Evolutionary conservation across 192 early-diverging fungal species (phyloP).

Genomic region (Coemansia sp.): DNA sequence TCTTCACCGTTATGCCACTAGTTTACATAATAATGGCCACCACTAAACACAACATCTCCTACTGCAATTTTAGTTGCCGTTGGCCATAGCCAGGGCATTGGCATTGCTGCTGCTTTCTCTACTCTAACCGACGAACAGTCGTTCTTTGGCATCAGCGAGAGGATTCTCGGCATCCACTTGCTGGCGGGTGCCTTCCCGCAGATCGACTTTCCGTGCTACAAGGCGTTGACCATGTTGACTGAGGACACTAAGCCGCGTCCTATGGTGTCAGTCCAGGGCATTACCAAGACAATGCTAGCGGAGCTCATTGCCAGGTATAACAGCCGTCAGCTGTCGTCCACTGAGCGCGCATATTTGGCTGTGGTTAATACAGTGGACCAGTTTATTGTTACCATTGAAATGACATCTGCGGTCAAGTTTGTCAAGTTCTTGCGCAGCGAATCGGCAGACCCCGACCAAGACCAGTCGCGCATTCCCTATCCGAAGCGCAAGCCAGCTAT

Average conservation of each 20-base stretch:
- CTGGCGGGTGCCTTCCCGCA: conserved; percentile 84
- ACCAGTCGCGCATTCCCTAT: conserved; percentile 74
- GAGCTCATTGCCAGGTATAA: conserved; percentile 19
- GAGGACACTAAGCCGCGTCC: conserved; percentile 3
- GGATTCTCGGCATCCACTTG: conserved; percentile 78
- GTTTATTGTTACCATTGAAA: conserved; percentile 27
- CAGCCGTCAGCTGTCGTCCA: not conserved
- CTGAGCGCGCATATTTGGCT: conserved; percentile 17
- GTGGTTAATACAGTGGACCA: conserved; percentile 20
- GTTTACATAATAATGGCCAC: not conserved
- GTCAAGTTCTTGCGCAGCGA: conserved; percentile 1
- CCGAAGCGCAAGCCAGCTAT: conserved; percentile 79
- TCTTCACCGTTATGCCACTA: not conserved
- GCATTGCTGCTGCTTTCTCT: conserved; percentile 81
- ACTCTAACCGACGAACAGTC: conserved; percentile 74
- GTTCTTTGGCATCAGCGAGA: conserved; percentile 71
- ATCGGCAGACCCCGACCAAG: conserved; percentile 9
- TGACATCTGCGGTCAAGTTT: conserved; percentile 1
- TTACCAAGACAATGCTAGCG: conserved; percentile 2
- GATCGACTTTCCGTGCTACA: conserved; percentile 43
- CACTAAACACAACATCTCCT: not conserved
- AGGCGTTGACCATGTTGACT: not conserved
- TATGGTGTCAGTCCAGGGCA: conserved; percentile 17
- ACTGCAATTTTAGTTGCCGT: conserved; percentile 44
- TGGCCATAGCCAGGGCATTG: conserved; percentile 91